phyloP scores from a whole-genome alignment of 441 rosid genomes.

The Adansonia grandidieri region DNA sequence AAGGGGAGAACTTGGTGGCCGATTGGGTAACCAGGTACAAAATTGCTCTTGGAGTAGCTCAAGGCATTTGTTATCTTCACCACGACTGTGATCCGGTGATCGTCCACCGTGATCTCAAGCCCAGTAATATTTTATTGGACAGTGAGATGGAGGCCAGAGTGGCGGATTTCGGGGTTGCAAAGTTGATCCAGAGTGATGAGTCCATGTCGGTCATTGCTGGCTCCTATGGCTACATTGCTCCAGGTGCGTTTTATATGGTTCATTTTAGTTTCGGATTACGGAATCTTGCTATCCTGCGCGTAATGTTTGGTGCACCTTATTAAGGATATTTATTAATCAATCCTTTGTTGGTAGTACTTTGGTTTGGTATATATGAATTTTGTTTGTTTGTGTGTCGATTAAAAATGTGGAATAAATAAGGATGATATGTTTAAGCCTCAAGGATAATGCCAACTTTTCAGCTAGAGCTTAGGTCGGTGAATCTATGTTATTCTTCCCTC shows the following conservation, averaged over 20 bases:
- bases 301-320: background rate
- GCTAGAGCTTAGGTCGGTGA: constrained; percentile 7
- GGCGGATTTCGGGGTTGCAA: constrained; percentile 96
- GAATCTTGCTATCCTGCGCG: background rate
- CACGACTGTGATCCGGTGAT: constrained; percentile 96
- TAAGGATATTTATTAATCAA: background rate
- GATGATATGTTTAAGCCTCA: background rate
- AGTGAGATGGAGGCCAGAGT: constrained; percentile 94
- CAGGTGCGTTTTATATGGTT: constrained; percentile 52
- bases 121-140: constrained; percentile 85
- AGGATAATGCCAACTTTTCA: constrained; percentile 10
- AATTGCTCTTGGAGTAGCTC: constrained; percentile 91
- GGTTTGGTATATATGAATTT: background rate
- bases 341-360: background rate
- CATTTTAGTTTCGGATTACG: constrained; percentile 12
- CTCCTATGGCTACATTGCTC: constrained; percentile 97
- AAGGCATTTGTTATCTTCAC: constrained; percentile 96
- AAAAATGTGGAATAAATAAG: background rate
- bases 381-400: constrained; percentile 13
- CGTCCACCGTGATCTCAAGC: constrained; percentile 91
- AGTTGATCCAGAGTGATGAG: constrained; percentile 77
- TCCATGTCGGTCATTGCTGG: constrained; percentile 99
- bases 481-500: background rate
- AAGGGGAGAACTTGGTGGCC: constrained; percentile 64
- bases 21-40: constrained; percentile 83